Evolutionary conservation across 2,329 filamentous ascomycete genomes (phyloP), one percentile per base, ranked within the genome.

Genomic region (Fusarium sororula): DNA sequence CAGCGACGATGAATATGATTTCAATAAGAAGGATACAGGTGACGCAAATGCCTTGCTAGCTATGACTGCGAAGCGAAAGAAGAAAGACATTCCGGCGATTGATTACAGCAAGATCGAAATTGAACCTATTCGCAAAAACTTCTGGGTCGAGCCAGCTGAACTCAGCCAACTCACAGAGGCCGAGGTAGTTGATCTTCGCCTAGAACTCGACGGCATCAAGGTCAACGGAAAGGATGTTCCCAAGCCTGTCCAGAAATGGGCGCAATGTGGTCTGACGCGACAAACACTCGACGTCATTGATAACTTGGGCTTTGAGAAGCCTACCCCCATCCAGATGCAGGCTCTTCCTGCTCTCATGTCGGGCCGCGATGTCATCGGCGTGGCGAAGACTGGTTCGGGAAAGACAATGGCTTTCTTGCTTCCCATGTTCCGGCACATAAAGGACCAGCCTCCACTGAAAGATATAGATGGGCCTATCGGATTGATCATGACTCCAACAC

Each of bases 341-440:
- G 96, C 96, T 6, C 91, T 98, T 68, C 96, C 96, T 5, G 92
- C 95, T 15, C 94, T 98, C 78, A 98, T 98, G 94, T 97, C 95
- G 35, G 96, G 96, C 15, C 91, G 95, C 75, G 96, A 99, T 85
- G 93, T 98, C 42, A 94, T 99, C 73, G 96, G 95, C 75, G 95
- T 99, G 60, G 96, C 96, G 24, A 98, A 98, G 85, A 99, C 96
- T 32, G 96, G 96, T 10, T 98, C 96, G 32, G 96, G 96, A 81
- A 99, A 99, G 85, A 99, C 96, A 0, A 91, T 98, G 78, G 96
- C 96, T 11, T 99, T 98, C 81, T 85, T 98, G 37, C 89, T 99
- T 50, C 96, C 96, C 42, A 98, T 98, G 94, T 98, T 99, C 81
- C 91, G 96, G 63, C 96, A 99, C 81, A 98, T 98, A 84, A 96